These are phyloP conservation scores for Ogataea hybrid DNA, from an alignment of 1,139 yeast species.

Conservation along the genomic window DNA sequence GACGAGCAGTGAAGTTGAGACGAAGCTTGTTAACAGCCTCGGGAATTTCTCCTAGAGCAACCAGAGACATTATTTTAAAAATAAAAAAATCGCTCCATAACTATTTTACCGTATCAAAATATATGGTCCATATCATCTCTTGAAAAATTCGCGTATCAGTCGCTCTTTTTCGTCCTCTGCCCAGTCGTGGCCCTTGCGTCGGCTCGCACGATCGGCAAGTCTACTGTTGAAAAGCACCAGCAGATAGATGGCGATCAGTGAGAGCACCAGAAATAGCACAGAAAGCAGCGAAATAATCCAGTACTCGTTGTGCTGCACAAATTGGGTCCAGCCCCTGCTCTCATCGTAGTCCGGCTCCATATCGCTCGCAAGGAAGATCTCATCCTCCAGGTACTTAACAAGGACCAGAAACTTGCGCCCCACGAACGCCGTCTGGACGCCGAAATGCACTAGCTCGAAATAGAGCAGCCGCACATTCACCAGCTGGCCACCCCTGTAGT, in stretches of 20 bases:
- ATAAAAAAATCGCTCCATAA: background rate
- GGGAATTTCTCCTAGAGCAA: conserved; percentile 40
- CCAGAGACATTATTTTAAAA: conserved; percentile 1
- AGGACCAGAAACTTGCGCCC: conserved; percentile 8
- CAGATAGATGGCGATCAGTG: conserved; percentile 2
- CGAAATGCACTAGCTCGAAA: conserved; percentile 10
- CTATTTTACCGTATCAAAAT: background rate
- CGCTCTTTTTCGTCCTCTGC: conserved; percentile 15
- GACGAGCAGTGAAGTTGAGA: conserved; percentile 39
- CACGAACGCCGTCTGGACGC: conserved; percentile 6
- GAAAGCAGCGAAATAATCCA: conserved; percentile 10
- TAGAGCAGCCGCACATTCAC: conserved; percentile 16
- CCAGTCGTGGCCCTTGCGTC: conserved; percentile 1
- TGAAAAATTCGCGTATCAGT: conserved; percentile 16
- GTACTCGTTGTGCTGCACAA: conserved; percentile 10
- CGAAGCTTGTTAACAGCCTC: conserved; percentile 43
- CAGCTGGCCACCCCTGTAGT: conserved; percentile 17
- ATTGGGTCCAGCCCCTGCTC: conserved; percentile 9
- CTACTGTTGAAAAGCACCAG: conserved; percentile 5
- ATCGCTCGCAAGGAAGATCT: conserved; percentile 13
- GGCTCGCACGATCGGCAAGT: background rate
- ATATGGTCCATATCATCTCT: conserved; percentile 3
- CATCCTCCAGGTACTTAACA: conserved; percentile 10
- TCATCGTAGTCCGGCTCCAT: conserved; percentile 2
- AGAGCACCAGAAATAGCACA: conserved; percentile 5